A percentile compares a stretch with the other conserved stretches of the same genome.
Conservation (phyloP, 2,329 filamentous ascomycete species). For the Ascocoryne sarcoides region DNA sequence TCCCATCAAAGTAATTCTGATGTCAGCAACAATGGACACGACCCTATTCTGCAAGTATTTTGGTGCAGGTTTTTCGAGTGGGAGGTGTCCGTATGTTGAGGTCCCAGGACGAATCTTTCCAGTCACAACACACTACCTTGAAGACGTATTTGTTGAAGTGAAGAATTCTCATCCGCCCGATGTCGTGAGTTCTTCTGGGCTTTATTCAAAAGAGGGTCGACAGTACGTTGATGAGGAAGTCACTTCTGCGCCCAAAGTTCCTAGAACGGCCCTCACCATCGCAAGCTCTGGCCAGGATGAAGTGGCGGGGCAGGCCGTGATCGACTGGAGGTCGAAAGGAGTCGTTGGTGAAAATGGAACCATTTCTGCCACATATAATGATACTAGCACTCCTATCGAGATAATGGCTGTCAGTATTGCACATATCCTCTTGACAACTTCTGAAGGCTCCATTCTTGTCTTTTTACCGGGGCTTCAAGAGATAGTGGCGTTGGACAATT, state of each 20-base stretch:
- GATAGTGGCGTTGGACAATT: constrained; percentile 67
- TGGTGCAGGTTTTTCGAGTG: constrained; percentile 51
- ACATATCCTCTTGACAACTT: constrained; percentile 68
- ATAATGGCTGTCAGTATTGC: constrained; percentile 78
- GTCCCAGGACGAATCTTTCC: constrained; percentile 83
- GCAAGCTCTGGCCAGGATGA: background rate
- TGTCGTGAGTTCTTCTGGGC: constrained; percentile 23
- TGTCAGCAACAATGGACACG: constrained; percentile 91
- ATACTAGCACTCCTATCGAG: constrained; percentile 58
- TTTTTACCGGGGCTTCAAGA: constrained; percentile 87
- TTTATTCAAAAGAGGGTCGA: constrained; percentile 31
- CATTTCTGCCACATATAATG: constrained; percentile 10
- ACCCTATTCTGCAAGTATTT: constrained; percentile 78
- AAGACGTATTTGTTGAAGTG: background rate
- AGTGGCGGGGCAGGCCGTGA: background rate
- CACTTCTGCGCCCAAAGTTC: background rate
- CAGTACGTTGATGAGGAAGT: background rate
- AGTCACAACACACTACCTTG: constrained; percentile 77
- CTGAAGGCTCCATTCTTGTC: constrained; percentile 76
- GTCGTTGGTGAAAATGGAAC: background rate
- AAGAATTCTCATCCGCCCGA: constrained; percentile 10
- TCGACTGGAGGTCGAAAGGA: background rate
- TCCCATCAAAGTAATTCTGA: constrained; percentile 80
- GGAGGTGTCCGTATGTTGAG: constrained; percentile 69
- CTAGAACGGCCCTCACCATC: background rate